Percentiles rank a stretch among this genome's conserved stretches.
Conservation (phyloP, 192 early-diverging fungal species). For the Umbelopsis isabellina region DNA sequence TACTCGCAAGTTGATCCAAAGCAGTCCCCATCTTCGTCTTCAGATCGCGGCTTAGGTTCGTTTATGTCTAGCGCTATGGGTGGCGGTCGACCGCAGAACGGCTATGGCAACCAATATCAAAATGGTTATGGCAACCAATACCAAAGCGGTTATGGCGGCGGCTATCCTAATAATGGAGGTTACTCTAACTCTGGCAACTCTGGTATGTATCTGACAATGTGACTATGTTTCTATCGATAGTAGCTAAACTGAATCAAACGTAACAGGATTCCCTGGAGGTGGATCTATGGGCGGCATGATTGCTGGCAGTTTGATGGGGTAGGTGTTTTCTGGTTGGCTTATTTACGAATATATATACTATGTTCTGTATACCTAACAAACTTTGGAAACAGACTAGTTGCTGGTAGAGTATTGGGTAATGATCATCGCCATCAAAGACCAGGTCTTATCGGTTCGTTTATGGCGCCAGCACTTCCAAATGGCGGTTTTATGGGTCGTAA, state of each 20-base stretch:
- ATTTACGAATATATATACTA: neutral
- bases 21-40: neutral
- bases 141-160: neutral
- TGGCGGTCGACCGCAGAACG: constrained; percentile 3
- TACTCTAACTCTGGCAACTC: neutral
- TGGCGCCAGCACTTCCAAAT: constrained; percentile 1
- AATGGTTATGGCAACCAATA: neutral
- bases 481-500: constrained; percentile 11
- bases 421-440: neutral
- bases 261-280: constrained; percentile 1
- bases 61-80: constrained; percentile 5
- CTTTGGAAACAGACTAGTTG: constrained; percentile 1
- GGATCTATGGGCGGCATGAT: neutral
- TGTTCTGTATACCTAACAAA: neutral
- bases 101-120: neutral
- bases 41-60: neutral
- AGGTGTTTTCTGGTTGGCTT: neutral
- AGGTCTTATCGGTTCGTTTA: neutral
- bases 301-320: constrained; percentile 8
- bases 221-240: neutral
- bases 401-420: constrained; percentile 4
- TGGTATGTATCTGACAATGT: too few species aligned
- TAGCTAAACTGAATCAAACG: neutral
- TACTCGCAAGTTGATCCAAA: neutral
- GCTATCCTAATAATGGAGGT: neutral